Evolutionary conservation across 179 eudicot genomes (phyloP).

Genomic region (Carnegiea gigantea): DNA sequence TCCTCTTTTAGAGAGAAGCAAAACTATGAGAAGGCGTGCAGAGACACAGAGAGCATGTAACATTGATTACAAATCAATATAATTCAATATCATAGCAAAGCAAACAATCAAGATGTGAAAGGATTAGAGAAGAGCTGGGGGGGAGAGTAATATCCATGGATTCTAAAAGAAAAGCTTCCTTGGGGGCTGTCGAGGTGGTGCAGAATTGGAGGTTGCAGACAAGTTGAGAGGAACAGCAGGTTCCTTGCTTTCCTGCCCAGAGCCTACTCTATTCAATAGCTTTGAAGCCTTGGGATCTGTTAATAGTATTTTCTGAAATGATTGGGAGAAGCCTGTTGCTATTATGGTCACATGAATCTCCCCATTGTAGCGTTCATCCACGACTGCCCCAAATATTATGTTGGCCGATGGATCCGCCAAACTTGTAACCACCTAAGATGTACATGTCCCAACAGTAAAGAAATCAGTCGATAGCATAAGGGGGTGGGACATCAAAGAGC

Average conservation of each 20-base stretch:
- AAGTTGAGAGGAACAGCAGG: conserved; percentile 33
- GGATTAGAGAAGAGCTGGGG: neutral
- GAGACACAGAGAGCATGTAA: neutral
- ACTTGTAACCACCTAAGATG: conserved; percentile 81
- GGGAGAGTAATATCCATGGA: neutral
- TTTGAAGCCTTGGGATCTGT: conserved; percentile 73
- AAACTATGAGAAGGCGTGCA: neutral
- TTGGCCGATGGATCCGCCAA: conserved; percentile 98
- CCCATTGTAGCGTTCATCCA: conserved; percentile 94
- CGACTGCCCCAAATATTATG: conserved; percentile 98
- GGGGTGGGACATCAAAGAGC: too few relatives aligned
- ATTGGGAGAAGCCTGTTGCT: conserved; percentile 94
- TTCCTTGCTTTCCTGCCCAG: conserved; percentile 46
- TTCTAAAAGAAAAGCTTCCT: conserved; percentile 68
- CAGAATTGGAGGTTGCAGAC: conserved; percentile 36
- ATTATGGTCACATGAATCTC: conserved; percentile 94
- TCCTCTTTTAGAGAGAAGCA: too few relatives aligned
- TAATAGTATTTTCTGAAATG: conserved; percentile 84
- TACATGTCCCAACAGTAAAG: neutral
- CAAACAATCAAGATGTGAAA: neutral
- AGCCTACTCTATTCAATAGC: conserved; percentile 46
- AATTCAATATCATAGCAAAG: conserved; percentile 4
- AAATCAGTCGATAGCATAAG: neutral
- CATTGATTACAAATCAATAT: conserved; percentile 8
- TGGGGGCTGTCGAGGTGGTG: conserved; percentile 51